These are phyloP conservation scores for Hansfordia pulvinata DNA, from an alignment of 2,329 filamentous ascomycete species.

Conservation along the genomic window DNA sequence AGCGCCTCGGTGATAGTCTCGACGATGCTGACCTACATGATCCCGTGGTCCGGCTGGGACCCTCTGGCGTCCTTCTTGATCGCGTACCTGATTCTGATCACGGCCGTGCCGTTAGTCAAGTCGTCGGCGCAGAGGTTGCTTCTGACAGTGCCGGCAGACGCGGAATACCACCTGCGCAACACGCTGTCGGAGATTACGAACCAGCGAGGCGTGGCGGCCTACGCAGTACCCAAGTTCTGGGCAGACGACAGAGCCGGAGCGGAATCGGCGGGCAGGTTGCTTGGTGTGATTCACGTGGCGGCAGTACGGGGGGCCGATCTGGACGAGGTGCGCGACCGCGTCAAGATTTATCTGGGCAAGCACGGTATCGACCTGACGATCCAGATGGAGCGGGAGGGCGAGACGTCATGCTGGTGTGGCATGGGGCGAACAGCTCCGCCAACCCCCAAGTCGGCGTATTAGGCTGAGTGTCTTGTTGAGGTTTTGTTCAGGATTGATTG, in stretches of 20 bases:
- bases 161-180: slow-evolving; percentile 80
- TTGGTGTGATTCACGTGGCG: slow-evolving; percentile 79
- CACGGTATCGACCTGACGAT: slow-evolving; percentile 71
- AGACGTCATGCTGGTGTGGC: slow-evolving; percentile 49
- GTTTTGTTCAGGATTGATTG: too few relatives aligned
- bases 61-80: slow-evolving; percentile 90
- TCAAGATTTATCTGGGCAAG: slow-evolving; percentile 54
- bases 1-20: slow-evolving; percentile 91
- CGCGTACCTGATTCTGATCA: slow-evolving; percentile 83
- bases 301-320: slow-evolving; percentile 58
- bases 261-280: slow-evolving; percentile 37
- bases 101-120: slow-evolving; percentile 75
- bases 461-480: too few relatives aligned
- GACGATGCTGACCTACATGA: slow-evolving; percentile 73
- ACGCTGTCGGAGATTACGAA: slow-evolving; percentile 72
- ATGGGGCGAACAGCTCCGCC: too few relatives aligned
- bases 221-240: slow-evolving; percentile 86
- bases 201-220: slow-evolving; percentile 72
- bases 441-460: too few relatives aligned
- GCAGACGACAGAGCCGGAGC: slow-evolving; percentile 52
- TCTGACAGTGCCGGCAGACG: slow-evolving; percentile 69
- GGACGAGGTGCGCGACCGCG: slow-evolving; percentile 74
- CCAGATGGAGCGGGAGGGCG: slow-evolving; percentile 78
- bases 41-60: slow-evolving; percentile 89
- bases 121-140: slow-evolving; percentile 74